Conservation (phyloP, 305 asterid species). For the Lippia alba region DNA sequence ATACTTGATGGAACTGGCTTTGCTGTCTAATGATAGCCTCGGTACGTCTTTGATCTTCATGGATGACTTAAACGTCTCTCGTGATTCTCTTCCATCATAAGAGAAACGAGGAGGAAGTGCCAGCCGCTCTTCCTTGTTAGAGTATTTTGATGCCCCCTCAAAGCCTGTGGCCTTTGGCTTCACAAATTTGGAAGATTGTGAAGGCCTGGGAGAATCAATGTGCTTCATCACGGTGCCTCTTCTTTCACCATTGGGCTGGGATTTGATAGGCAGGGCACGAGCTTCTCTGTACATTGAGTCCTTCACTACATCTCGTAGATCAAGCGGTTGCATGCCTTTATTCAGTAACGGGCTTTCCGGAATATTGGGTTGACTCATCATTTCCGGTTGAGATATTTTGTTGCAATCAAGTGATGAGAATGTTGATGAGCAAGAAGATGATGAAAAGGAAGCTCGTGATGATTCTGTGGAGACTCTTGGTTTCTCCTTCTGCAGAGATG, state of each 20-base stretch:
- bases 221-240: slow-evolving; percentile 67
- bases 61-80: slow-evolving; percentile 51
- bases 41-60: slow-evolving; percentile 75
- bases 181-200: slow-evolving; percentile 48
- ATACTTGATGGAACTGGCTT: slow-evolving; percentile 54
- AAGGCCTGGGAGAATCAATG: slow-evolving; percentile 88
- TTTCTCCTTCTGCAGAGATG: slow-evolving; percentile 51
- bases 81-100: slow-evolving; percentile 79
- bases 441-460: slow-evolving; percentile 63
- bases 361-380: slow-evolving; percentile 35
- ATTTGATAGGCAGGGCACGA: slow-evolving; percentile 65
- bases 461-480: slow-evolving; percentile 71
- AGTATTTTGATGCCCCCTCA: slow-evolving; percentile 45
- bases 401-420: slow-evolving; percentile 62
- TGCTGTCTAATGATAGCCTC: slow-evolving; percentile 88
- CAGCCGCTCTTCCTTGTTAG: slow-evolving; percentile 50
- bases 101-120: slow-evolving; percentile 71
- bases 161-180: slow-evolving; percentile 42
- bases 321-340: slow-evolving; percentile 49
- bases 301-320: slow-evolving; percentile 73
- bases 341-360: slow-evolving; percentile 40
- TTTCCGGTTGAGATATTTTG: slow-evolving; percentile 50
- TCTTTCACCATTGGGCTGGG: slow-evolving; percentile 52
- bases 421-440: slow-evolving; percentile 69
- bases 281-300: slow-evolving; percentile 86